Percentiles rank a stretch among this genome's conserved stretches.
These are phyloP conservation scores for Bipolaris oryzae DNA, from an alignment of 2,329 filamentous ascomycete species.

Conservation along the genomic window DNA sequence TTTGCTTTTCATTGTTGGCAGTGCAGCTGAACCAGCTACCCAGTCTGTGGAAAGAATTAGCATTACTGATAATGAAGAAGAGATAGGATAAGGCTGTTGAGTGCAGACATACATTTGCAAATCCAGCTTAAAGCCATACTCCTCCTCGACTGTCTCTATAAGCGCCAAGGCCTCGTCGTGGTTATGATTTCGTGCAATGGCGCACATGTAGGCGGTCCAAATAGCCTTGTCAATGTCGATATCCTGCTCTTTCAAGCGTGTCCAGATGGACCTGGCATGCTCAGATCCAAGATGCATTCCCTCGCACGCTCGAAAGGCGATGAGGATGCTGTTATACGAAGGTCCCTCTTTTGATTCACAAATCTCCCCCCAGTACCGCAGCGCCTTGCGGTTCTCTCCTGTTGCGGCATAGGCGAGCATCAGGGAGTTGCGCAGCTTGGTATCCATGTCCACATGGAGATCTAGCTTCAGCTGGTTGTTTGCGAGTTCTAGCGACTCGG, in stretches of 20 bases:
- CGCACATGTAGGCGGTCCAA: constrained; percentile 77
- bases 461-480: constrained; percentile 97
- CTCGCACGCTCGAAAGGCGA: constrained; percentile 81
- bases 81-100: no score
- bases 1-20: constrained; percentile 68
- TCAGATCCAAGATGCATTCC: constrained; percentile 57
- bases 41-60: constrained; percentile 59
- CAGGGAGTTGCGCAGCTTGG: constrained; percentile 77
- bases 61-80: neutral
- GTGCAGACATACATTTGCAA: constrained; percentile 67
- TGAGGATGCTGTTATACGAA: constrained; percentile 77
- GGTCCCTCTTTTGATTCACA: constrained; percentile 85
- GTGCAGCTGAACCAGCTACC: constrained; percentile 78
- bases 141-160: constrained; percentile 69
- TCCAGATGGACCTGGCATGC: constrained; percentile 67
- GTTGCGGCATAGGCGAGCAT: constrained; percentile 84
- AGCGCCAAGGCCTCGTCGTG: constrained; percentile 70
- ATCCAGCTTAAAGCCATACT: constrained; percentile 71
- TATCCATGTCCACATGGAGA: constrained; percentile 75
- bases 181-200: constrained; percentile 73
- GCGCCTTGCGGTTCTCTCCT: constrained; percentile 67
- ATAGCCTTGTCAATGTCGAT: constrained; percentile 76
- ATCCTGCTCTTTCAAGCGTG: constrained; percentile 73
- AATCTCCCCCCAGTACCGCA: constrained; percentile 85
- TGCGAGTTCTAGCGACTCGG: constrained; percentile 72